Evolutionary conservation across 495 filamentous ascomycete species (phyloP).

Genomic region (Annulohypoxylon bovei): DNA sequence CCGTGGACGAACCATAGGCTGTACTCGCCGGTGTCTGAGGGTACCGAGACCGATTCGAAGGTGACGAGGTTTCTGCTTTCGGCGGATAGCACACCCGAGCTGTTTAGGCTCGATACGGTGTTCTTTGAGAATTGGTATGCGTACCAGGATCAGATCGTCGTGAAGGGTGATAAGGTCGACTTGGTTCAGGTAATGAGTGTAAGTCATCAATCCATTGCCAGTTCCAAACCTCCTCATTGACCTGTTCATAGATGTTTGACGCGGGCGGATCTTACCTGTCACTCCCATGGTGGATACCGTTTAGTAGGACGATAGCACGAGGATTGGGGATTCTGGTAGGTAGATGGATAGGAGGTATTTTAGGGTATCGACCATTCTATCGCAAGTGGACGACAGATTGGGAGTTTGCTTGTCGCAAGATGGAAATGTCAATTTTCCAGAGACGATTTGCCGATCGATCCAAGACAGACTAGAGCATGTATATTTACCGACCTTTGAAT

Average conservation of each 20-base stretch:
- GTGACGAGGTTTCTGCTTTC: constrained; percentile 45
- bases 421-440: constrained; percentile 54
- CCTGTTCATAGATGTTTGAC: constrained; percentile 54
- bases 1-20: constrained; percentile 55
- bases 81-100: constrained; percentile 45
- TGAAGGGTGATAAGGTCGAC: constrained; percentile 52
- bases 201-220: constrained; percentile 20
- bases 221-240: constrained; percentile 4
- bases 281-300: constrained; percentile 58
- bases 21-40: constrained; percentile 43
- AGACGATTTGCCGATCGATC: constrained; percentile 44
- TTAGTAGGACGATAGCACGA: constrained; percentile 49
- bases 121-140: constrained; percentile 68
- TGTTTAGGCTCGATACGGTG: constrained; percentile 54
- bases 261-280: constrained; percentile 60
- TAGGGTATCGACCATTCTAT: constrained; percentile 64
- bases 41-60: constrained; percentile 25
- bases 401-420: constrained; percentile 57
- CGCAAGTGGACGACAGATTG: constrained; percentile 63
- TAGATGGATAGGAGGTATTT: constrained; percentile 60
- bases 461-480: constrained; percentile 19
- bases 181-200: constrained; percentile 59
- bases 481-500: not conserved
- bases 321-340: constrained; percentile 57
- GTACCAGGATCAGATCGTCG: constrained; percentile 59